These are phyloP conservation scores for Aphanomyces invadans DNA, from an alignment of 352 stramenopile species.

Conservation along the genomic window DNA sequence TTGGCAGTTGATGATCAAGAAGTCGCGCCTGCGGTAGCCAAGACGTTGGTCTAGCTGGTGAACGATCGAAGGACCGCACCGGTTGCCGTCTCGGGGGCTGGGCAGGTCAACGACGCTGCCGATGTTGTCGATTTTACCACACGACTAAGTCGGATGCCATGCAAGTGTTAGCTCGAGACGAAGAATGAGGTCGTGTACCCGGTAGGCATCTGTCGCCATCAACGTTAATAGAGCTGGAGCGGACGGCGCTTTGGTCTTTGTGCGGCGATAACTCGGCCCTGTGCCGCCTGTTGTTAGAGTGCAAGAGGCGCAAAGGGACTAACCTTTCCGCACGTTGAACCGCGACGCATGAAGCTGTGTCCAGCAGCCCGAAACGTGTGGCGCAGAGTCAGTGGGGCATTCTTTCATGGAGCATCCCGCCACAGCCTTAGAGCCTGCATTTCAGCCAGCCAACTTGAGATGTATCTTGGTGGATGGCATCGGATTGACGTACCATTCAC, in stretches of 20 bases:
- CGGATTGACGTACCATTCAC: slow-evolving; percentile 28
- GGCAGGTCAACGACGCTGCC: slow-evolving; percentile 57
- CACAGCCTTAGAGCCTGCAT: slow-evolving; percentile 33
- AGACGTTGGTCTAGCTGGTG: no score
- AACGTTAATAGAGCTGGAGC: slow-evolving; percentile 47
- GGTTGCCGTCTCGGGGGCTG: slow-evolving; percentile 28
- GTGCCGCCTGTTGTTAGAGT: background rate
- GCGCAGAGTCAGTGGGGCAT: slow-evolving; percentile 31
- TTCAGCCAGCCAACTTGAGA: no score
- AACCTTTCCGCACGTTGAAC: slow-evolving; percentile 74
- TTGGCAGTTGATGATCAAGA: slow-evolving; percentile 80
- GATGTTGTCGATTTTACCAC: slow-evolving; percentile 64
- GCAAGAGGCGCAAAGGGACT: background rate
- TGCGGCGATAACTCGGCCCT: slow-evolving; percentile 73
- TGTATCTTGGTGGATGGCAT: no score
- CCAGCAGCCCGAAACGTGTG: slow-evolving; percentile 42
- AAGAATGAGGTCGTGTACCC: slow-evolving; percentile 35
- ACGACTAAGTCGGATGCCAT: no score
- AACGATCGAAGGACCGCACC: background rate
- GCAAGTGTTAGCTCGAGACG: no score
- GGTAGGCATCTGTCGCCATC: slow-evolving; percentile 64
- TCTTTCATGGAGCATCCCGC: slow-evolving; percentile 51
- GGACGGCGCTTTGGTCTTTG: slow-evolving; percentile 59
- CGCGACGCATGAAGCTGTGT: slow-evolving; percentile 52
- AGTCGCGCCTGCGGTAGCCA: slow-evolving; percentile 37